A percentile compares a stretch with the other conserved stretches of the same genome.
Conservation (phyloP, 345 rosid genomes). For the Conringia planisiliqua region DNA sequence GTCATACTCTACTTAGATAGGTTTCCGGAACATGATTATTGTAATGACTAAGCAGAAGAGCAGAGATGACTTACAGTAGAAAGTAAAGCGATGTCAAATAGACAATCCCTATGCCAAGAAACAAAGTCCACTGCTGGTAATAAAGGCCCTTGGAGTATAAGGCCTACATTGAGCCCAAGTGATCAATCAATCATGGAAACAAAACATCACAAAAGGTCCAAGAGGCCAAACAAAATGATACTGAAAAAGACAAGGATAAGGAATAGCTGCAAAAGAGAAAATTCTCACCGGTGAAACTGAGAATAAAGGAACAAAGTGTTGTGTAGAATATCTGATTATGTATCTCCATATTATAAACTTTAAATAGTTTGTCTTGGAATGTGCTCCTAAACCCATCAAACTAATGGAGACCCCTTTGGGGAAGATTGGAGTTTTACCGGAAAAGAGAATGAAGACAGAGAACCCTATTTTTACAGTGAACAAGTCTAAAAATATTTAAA, state of each 20-base stretch:
- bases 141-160: conserved; percentile 72
- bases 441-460: conserved; percentile 76
- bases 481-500: too few relatives aligned
- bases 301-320: conserved; percentile 67
- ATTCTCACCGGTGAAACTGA: conserved; percentile 73
- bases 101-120: conserved; percentile 66
- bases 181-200: neutral
- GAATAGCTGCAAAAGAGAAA: neutral
- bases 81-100: conserved; percentile 66
- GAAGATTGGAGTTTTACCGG: conserved; percentile 47
- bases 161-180: conserved; percentile 46
- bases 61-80: conserved; percentile 59
- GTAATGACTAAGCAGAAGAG: conserved; percentile 1
- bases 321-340: conserved; percentile 97
- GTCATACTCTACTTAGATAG: neutral
- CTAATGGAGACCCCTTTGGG: neutral
- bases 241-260: neutral
- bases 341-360: conserved; percentile 91
- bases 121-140: conserved; percentile 74
- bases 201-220: neutral
- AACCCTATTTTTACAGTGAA: conserved; percentile 39
- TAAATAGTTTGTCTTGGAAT: conserved; percentile 88
- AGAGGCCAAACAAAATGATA: conserved; percentile 1
- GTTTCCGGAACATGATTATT: neutral
- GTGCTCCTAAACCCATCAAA: conserved; percentile 95